A percentile compares a stretch with the other conserved stretches of the same genome.
Conservation (phyloP, 331 rosid species). For the Ulmus americana region DNA sequence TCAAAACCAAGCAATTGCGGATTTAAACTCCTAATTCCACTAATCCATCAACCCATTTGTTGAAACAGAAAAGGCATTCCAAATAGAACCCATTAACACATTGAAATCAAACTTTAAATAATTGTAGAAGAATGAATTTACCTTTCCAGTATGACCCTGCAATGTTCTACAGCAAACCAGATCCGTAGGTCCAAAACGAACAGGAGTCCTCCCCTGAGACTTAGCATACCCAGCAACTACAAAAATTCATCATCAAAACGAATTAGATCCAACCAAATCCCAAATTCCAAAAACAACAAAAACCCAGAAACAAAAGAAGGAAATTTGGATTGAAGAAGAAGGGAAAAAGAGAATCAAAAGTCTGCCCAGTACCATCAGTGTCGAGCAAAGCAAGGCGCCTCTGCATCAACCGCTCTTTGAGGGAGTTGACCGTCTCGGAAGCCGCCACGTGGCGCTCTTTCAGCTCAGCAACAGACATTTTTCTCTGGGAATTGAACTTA, state of each 20-base stretch:
- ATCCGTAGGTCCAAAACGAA: slow-evolving; percentile 86
- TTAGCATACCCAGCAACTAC: slow-evolving; percentile 62
- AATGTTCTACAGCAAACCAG: slow-evolving; percentile 88
- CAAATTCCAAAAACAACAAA: neutral
- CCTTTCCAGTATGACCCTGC: slow-evolving; percentile 88
- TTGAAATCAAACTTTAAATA: neutral
- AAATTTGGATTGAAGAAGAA: neutral
- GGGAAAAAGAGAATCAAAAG: neutral
- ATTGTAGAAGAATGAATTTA: slow-evolving; percentile 6
- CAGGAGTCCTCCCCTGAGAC: slow-evolving; percentile 64
- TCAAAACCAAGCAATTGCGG: neutral
- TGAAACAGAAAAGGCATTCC: neutral
- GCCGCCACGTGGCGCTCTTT: slow-evolving; percentile 83
- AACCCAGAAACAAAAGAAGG: neutral
- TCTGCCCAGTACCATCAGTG: slow-evolving; percentile 45
- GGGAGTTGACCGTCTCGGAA: slow-evolving; percentile 68
- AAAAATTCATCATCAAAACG: slow-evolving; percentile 23
- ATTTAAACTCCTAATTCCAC: neutral
- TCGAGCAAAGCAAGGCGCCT: slow-evolving; percentile 75
- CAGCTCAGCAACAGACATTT: slow-evolving; percentile 86
- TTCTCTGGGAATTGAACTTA: slow-evolving; percentile 21
- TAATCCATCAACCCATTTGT: neutral
- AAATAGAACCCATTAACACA: neutral
- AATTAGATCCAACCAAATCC: slow-evolving; percentile 38
- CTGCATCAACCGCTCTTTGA: slow-evolving; percentile 66